Evolutionary conservation across 1,284 basidiomycete genomes (phyloP).

Genomic region (Pseudozyma thailandica): DNA sequence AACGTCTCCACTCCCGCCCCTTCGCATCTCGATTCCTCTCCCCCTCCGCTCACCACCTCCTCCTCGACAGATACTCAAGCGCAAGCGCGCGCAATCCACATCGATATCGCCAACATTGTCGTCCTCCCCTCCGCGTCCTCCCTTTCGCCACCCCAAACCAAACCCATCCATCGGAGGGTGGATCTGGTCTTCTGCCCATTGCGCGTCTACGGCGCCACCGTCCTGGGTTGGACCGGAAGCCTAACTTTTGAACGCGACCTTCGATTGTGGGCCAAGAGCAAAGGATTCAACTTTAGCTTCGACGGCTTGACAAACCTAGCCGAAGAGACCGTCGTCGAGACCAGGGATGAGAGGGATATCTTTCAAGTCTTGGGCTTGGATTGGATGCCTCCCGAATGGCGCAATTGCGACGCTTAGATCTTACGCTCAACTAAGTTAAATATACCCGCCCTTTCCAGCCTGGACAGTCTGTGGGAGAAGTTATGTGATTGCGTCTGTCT

Average conservation of each 20-base stretch:
- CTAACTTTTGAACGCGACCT: slow-evolving; percentile 57
- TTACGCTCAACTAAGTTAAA: background rate
- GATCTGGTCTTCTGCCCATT: slow-evolving; percentile 45
- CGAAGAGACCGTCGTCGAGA: slow-evolving; percentile 37
- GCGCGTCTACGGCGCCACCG: slow-evolving; percentile 51
- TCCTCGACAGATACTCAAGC: background rate
- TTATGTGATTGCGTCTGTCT: slow-evolving; percentile 9
- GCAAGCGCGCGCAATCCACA: slow-evolving; percentile 4
- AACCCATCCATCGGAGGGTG: slow-evolving; percentile 28
- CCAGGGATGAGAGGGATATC: slow-evolving; percentile 42
- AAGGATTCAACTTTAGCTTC: slow-evolving; percentile 52
- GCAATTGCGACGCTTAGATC: slow-evolving; percentile 58
- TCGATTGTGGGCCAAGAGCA: slow-evolving; percentile 39
- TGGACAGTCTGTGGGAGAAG: background rate
- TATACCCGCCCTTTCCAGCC: too few species aligned
- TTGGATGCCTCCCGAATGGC: slow-evolving; percentile 53
- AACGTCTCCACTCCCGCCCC: slow-evolving; percentile 43
- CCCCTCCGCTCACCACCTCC: background rate
- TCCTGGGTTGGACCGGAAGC: slow-evolving; percentile 57
- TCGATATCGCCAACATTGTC: slow-evolving; percentile 60
- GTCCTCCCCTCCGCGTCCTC: slow-evolving; percentile 27
- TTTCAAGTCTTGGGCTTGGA: slow-evolving; percentile 36
- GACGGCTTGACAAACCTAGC: slow-evolving; percentile 40
- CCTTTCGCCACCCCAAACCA: background rate
- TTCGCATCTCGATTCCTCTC: slow-evolving; percentile 4